Evolutionary conservation across 805 yeast genomes (phyloP).

Genomic region (Metschnikowia drakensbergensis): DNA sequence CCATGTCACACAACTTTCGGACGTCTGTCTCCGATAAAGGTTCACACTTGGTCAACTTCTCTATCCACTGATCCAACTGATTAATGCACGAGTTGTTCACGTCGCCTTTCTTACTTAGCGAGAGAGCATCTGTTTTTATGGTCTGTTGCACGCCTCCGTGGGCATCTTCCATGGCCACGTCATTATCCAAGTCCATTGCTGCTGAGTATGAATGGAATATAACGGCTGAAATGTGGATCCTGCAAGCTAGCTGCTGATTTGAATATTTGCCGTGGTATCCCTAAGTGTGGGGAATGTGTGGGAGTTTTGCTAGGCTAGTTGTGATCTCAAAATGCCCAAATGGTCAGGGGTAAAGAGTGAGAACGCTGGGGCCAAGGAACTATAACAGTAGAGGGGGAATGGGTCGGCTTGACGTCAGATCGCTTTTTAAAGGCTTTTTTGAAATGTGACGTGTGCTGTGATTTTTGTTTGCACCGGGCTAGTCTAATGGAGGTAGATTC

Average conservation of each 20-base stretch:
- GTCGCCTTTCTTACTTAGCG: slow-evolving; percentile 35
- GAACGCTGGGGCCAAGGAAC: background rate
- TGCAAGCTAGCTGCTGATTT: background rate
- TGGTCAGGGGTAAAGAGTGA: slow-evolving; percentile 3
- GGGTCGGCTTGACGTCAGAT: background rate
- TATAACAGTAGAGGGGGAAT: background rate
- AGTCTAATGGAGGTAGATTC: background rate
- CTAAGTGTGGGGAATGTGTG: background rate
- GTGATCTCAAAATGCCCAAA: slow-evolving; percentile 1
- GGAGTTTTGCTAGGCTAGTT: background rate
- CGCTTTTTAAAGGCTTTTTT: background rate
- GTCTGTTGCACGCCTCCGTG: slow-evolving; percentile 41
- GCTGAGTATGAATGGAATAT: background rate
- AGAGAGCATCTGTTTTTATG: slow-evolving; percentile 27
- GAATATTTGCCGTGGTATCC: background rate
- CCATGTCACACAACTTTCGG: slow-evolving; percentile 78
- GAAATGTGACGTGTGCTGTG: slow-evolving; percentile 1
- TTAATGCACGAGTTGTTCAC: slow-evolving; percentile 42
- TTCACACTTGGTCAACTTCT: slow-evolving; percentile 70
- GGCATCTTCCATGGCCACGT: slow-evolving; percentile 83
- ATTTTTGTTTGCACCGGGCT: slow-evolving; percentile 1
- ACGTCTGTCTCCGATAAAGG: slow-evolving; percentile 80
- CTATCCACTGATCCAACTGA: slow-evolving; percentile 87
- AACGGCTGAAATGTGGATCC: background rate
- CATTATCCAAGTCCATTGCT: slow-evolving; percentile 73